phyloP scores from a whole-genome alignment of 805 yeast genomes.

The Lipomyces sp. region DNA sequence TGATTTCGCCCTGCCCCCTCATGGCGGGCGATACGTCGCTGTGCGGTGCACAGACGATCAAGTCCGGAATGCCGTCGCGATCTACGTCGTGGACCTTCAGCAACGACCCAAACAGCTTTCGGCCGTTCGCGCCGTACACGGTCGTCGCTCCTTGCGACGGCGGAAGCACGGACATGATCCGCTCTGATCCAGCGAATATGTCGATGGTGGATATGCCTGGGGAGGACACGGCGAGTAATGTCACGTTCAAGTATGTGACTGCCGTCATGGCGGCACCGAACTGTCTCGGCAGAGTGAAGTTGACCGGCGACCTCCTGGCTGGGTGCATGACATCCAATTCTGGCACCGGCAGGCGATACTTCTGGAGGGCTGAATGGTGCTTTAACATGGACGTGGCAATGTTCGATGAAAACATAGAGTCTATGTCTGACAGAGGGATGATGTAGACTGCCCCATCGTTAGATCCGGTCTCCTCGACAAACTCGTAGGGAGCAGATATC shows the following conservation, averaged over 20 bases:
- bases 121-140: slow-evolving; percentile 43
- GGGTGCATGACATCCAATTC: neutral
- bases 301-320: neutral
- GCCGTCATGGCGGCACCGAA: slow-evolving; percentile 46
- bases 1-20: slow-evolving; percentile 33
- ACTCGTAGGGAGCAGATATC: slow-evolving; percentile 50
- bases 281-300: slow-evolving; percentile 35
- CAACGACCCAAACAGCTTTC: slow-evolving; percentile 44
- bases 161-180: slow-evolving; percentile 32
- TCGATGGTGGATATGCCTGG: slow-evolving; percentile 52
- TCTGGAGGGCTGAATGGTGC: neutral
- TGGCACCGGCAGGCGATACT: slow-evolving; percentile 13
- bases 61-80: slow-evolving; percentile 43
- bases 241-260: slow-evolving; percentile 35
- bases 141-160: slow-evolving; percentile 33
- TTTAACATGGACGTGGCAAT: neutral
- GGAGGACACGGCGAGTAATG: slow-evolving; percentile 47
- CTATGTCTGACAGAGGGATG: slow-evolving; percentile 24
- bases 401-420: slow-evolving; percentile 6
- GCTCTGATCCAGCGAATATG: slow-evolving; percentile 33
- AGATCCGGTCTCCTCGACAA: slow-evolving; percentile 11
- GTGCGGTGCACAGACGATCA: slow-evolving; percentile 47
- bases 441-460: slow-evolving; percentile 25
- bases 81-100: slow-evolving; percentile 39
- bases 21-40: slow-evolving; percentile 42